Evolutionary conservation across 768 basidiomycete species (phyloP), one percentile per base, ranked within the genome.

Genomic region (Leucosporidium scottii): DNA sequence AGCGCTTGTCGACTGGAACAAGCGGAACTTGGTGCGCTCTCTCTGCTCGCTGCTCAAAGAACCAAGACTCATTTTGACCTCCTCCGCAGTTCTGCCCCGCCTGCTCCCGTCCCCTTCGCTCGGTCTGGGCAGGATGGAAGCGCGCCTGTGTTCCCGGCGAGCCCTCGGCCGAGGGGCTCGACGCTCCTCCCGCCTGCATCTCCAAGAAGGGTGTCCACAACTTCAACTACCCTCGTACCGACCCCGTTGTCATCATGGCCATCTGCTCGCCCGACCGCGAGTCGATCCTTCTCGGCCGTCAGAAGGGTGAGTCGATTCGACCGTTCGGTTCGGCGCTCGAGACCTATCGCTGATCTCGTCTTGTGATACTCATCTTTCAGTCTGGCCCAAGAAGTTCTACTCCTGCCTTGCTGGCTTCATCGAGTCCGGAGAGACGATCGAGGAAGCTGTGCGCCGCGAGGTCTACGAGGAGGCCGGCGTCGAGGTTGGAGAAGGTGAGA

Each of bases 121-220:
- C 91, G 0, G 81, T 90, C 73, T 97, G 94, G 94, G 92, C 85
- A 5, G 94, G 94, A 0, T 99, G 93, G 93, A 99, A 99, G 79
- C 79, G 93, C 2, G 83, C 84, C 6, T 99, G 94, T 77, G 80
- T 83, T 9, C 83, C 69, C 61, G 59, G 62, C 18, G 51, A 36
- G 1, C 25, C 23, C 31, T 36, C 23, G 54, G 21, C 31, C 25
- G 47, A 50, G 21, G 28, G 55, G 5, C 21, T 58, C 60, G 69
- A 65, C 21, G 69, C 57, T 9, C 47, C n/a, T 36, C 60, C 71
- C 44, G 49, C 62, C n/a, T 65, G 70, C 50, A 65, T 68, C 34
- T 71, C 50, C 74, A 90, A 89, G 61, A 87, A 83, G 68, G 93
- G 94, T 6, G 77, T 94, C 47, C 88, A 96, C 72, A 97, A 98